Percentiles rank a stretch among this genome's conserved stretches.
These are phyloP conservation scores for Malus sieversii DNA, from an alignment of 306 rosid genomes.

Conservation along the genomic window DNA sequence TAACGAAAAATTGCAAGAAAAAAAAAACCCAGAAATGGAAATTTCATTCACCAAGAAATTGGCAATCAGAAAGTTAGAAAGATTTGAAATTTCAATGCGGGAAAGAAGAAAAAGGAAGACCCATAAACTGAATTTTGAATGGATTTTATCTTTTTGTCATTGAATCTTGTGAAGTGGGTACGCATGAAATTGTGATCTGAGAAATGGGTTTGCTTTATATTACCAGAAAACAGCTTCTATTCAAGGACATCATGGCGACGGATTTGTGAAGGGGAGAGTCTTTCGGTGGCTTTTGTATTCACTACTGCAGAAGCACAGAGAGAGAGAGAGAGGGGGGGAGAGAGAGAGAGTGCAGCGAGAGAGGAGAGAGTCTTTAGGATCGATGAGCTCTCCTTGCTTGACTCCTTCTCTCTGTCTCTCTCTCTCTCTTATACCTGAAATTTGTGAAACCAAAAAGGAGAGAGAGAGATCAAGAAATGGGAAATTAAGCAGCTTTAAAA, in stretches of 20 bases:
- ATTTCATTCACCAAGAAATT: background rate
- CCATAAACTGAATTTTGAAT: background rate
- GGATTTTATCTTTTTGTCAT: background rate
- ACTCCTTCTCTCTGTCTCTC: constrained; percentile 18
- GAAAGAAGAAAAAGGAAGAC: constrained; percentile 2
- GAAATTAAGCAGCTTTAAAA: background rate
- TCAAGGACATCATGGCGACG: constrained; percentile 44
- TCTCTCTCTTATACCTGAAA: constrained; percentile 15
- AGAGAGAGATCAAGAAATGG: constrained; percentile 8
- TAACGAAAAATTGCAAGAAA: background rate
- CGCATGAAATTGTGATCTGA: constrained; percentile 6
- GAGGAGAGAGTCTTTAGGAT: constrained; percentile 6
- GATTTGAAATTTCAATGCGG: constrained; percentile 9
- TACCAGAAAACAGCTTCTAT: constrained; percentile 51
- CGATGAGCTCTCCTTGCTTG: constrained; percentile 7
- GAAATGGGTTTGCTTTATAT: constrained; percentile 10
- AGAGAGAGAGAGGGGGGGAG: background rate
- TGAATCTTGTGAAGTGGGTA: constrained; percentile 10
- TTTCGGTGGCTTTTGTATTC: constrained; percentile 13
- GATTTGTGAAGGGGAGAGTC: constrained; percentile 32
- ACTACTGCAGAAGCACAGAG: background rate
- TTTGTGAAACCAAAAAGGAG: background rate
- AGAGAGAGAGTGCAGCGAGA: background rate
- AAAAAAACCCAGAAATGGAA: constrained; percentile 8
- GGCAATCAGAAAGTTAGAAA: background rate